These are phyloP conservation scores for Rhizopus delemar DNA, from an alignment of 371 early-diverging fungal species.

Conservation along the genomic window DNA sequence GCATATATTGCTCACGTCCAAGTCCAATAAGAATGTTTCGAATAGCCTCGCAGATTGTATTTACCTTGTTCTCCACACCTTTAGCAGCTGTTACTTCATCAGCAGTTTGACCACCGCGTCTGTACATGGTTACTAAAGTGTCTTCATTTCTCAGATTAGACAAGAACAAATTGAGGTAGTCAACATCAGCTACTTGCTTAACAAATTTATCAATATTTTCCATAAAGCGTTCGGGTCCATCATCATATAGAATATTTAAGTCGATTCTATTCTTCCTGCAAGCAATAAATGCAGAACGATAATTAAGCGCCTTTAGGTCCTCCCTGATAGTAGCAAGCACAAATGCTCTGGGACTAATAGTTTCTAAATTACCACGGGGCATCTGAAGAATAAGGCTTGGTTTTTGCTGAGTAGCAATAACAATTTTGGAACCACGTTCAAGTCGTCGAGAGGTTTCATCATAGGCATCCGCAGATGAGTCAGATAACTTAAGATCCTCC, in stretches of 20 bases:
- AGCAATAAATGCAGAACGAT: conserved; percentile 76
- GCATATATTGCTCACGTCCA: conserved; percentile 70
- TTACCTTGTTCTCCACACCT: conserved; percentile 66
- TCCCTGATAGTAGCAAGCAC: conserved; percentile 82
- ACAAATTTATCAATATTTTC: conserved; percentile 71
- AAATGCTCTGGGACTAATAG: conserved; percentile 90
- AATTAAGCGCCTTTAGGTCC: conserved; percentile 68
- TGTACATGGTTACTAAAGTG: conserved; percentile 69
- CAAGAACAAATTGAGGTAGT: conserved; percentile 88
- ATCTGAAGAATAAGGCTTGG: conserved; percentile 87
- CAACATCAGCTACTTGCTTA: conserved; percentile 76
- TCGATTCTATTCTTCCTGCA: conserved; percentile 94
- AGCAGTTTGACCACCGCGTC: conserved; percentile 26
- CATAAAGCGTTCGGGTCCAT: conserved; percentile 70
- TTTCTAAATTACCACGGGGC: conserved; percentile 97
- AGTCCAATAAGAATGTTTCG: conserved; percentile 61
- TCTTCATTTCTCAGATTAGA: conserved; percentile 77
- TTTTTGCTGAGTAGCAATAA: conserved; percentile 71
- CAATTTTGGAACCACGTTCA: conserved; percentile 89
- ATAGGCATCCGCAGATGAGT: conserved; percentile 54
- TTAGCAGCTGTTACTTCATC: conserved; percentile 14
- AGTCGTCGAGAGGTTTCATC: conserved; percentile 82
- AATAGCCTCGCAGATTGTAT: conserved; percentile 75
- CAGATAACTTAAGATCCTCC: conserved; percentile 53
- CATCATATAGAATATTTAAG: conserved; percentile 86